phyloP scores from a whole-genome alignment of 495 filamentous ascomycete species.

The Annulohypoxylon nitens region DNA sequence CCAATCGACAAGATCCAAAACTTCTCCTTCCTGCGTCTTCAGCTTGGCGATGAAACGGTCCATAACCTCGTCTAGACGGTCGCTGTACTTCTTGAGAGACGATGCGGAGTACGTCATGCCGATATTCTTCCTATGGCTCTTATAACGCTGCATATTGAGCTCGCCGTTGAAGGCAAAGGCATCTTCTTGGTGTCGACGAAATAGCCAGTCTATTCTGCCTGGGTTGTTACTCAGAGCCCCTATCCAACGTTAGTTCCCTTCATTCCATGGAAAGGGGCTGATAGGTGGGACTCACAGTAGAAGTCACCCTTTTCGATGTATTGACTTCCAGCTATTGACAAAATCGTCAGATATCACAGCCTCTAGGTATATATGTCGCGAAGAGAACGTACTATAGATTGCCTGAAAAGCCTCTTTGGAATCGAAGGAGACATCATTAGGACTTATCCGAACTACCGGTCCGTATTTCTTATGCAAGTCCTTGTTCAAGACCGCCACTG shows the following conservation, averaged over 20 bases:
- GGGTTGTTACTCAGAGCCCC: slow-evolving; percentile 25
- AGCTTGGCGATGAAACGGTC: slow-evolving; percentile 43
- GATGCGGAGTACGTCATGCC: slow-evolving; percentile 52
- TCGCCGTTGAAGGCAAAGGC: slow-evolving; percentile 47
- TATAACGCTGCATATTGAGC: slow-evolving; percentile 54
- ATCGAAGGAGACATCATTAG: slow-evolving; percentile 66
- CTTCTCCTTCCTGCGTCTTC: slow-evolving; percentile 42
- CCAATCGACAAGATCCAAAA: slow-evolving; percentile 58
- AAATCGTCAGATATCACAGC: not conserved
- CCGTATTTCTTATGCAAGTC: slow-evolving; percentile 66
- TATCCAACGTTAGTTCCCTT: slow-evolving; percentile 7
- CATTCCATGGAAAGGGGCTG: not conserved
- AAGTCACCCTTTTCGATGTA: slow-evolving; percentile 56
- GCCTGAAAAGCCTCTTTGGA: slow-evolving; percentile 55
- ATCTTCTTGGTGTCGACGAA: slow-evolving; percentile 30
- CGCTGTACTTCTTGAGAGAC: slow-evolving; percentile 55
- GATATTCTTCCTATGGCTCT: slow-evolving; percentile 57
- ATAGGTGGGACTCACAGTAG: slow-evolving; percentile 46
- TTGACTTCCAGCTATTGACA: slow-evolving; percentile 50
- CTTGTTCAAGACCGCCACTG: slow-evolving; percentile 47
- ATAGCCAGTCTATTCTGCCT: slow-evolving; percentile 31
- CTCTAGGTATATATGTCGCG: not conserved
- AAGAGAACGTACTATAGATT: slow-evolving; percentile 57
- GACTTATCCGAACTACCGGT: slow-evolving; percentile 67
- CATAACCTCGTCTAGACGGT: slow-evolving; percentile 53